Percentiles rank a stretch among this genome's conserved stretches.
These are phyloP conservation scores for Yamadazyma takamatsuzukensis DNA, from an alignment of 805 yeast species.

Conservation along the genomic window DNA sequence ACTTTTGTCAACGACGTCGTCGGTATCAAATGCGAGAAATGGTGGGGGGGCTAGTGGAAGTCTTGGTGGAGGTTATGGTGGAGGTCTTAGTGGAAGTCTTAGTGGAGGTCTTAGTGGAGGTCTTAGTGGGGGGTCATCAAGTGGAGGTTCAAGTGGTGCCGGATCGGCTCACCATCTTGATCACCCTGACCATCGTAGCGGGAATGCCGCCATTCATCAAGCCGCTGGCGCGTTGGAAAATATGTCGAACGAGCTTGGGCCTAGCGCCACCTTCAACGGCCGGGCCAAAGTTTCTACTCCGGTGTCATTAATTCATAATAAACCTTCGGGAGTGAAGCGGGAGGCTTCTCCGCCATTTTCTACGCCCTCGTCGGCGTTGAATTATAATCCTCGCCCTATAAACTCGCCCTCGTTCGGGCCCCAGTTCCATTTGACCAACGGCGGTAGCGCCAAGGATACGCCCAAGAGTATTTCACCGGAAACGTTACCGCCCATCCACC, in stretches of 20 bases:
- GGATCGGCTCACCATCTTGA: slow-evolving; percentile 3
- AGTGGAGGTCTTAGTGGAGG: too few species aligned
- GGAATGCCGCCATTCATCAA: slow-evolving; percentile 20
- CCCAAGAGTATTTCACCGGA: slow-evolving; percentile 4
- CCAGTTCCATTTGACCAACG: slow-evolving; percentile 27
- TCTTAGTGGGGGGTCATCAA: too few species aligned
- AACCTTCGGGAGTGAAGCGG: slow-evolving; percentile 10
- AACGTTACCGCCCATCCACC: slow-evolving; percentile 25
- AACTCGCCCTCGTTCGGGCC: slow-evolving; percentile 46
- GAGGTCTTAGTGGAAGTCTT: too few species aligned
- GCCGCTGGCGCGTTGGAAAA: slow-evolving; percentile 45
- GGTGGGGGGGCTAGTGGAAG: slow-evolving; percentile 6
- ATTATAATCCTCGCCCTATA: slow-evolving; percentile 8
- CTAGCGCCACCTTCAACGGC: slow-evolving; percentile 41
- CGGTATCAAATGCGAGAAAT: slow-evolving; percentile 37
- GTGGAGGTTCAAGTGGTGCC: too few species aligned
- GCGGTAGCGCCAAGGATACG: slow-evolving; percentile 1
- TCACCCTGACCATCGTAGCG: too few species aligned
- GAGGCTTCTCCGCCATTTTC: slow-evolving; percentile 19
- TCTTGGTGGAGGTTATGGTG: too few species aligned
- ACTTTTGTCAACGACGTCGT: slow-evolving; percentile 49
- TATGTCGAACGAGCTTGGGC: slow-evolving; percentile 43
- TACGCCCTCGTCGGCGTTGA: slow-evolving; percentile 37
- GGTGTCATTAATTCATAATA: slow-evolving; percentile 33
- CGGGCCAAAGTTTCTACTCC: slow-evolving; percentile 15